Evolutionary conservation across 2,329 filamentous ascomycete genomes (phyloP).

Genomic region (Fusarium bactridioides): DNA sequence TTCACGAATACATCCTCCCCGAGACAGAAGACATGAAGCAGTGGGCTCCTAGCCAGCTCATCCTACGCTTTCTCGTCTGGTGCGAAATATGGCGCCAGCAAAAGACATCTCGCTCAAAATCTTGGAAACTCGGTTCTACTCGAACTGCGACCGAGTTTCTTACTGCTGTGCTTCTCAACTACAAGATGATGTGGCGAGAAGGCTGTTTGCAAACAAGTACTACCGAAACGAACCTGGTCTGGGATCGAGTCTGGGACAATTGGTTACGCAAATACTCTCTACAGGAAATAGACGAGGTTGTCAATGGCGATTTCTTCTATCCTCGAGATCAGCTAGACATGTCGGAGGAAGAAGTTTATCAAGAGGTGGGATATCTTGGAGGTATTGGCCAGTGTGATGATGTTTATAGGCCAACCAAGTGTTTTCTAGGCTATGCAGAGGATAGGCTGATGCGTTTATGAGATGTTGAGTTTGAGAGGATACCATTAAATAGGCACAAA

Average conservation of each 20-base stretch:
- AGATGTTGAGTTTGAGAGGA: neutral
- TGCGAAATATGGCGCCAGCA: conserved; percentile 40
- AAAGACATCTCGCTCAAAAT: conserved; percentile 20
- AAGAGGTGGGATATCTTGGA: conserved; percentile 41
- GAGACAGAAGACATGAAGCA: neutral
- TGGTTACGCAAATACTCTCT: conserved; percentile 42
- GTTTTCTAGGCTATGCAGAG: neutral
- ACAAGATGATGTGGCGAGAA: conserved; percentile 31
- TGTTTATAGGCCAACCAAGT: neutral
- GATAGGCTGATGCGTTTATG: neutral
- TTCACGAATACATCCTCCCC: conserved; percentile 20
- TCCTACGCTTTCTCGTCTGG: conserved; percentile 38
- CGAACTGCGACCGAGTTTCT: conserved; percentile 33
- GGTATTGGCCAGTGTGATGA: conserved; percentile 33
- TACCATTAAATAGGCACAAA: neutral
- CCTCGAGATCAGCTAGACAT: conserved; percentile 21
- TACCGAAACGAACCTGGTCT: conserved; percentile 4
- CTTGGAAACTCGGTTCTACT: conserved; percentile 32
- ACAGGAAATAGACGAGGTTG: neutral
- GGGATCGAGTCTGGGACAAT: conserved; percentile 42
- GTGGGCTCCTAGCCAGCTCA: conserved; percentile 21
- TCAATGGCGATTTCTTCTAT: conserved; percentile 20
- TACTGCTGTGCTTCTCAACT: conserved; percentile 35
- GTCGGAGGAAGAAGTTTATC: conserved; percentile 30
- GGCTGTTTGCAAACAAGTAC: conserved; percentile 19